Conservation (phyloP, 192 early-diverging fungal genomes). For the Coemansia sp. region DNA sequence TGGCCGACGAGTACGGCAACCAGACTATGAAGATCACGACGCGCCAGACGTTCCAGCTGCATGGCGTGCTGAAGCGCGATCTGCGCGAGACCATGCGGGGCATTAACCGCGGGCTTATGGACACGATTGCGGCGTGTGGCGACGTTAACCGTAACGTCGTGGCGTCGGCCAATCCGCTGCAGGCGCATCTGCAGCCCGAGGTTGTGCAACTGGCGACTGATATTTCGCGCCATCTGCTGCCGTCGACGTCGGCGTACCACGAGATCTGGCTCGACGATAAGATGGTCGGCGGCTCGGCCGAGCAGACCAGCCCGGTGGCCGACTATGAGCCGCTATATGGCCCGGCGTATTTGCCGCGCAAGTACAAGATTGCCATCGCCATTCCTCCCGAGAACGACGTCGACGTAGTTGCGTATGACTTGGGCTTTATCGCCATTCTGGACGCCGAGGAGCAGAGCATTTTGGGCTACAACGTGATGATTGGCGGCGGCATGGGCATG, state of each 20-base stretch:
- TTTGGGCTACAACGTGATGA: conserved; percentile 89
- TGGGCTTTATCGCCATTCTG: conserved; percentile 89
- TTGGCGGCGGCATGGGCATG: conserved; percentile 98
- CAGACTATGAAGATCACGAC: conserved; percentile 93
- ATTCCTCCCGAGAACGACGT: conserved; percentile 97
- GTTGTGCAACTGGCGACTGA: conserved; percentile 70
- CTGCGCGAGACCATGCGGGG: conserved; percentile 85
- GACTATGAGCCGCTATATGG: conserved; percentile 93
- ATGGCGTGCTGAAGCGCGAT: conserved; percentile 90
- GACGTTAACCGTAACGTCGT: conserved; percentile 98
- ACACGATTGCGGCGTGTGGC: conserved; percentile 94
- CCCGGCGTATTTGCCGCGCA: conserved; percentile 88
- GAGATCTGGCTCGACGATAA: conserved; percentile 97
- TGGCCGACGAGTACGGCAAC: conserved; percentile 82
- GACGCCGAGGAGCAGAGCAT: conserved; percentile 67
- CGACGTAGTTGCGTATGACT: conserved; percentile 93
- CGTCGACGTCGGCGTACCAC: conserved; percentile 88
- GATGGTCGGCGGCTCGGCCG: conserved; percentile 74
- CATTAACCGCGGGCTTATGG: conserved; percentile 88
- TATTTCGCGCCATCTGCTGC: conserved; percentile 77
- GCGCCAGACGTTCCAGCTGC: conserved; percentile 95
- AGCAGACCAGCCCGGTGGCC: conserved; percentile 51
- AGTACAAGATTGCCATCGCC: conserved; percentile 95
- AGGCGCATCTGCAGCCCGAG: conserved; percentile 76
- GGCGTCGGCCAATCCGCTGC: conserved; percentile 82